Evolutionary conservation across 768 basidiomycete species (phyloP).

Genomic region (Auricularia sp.): DNA sequence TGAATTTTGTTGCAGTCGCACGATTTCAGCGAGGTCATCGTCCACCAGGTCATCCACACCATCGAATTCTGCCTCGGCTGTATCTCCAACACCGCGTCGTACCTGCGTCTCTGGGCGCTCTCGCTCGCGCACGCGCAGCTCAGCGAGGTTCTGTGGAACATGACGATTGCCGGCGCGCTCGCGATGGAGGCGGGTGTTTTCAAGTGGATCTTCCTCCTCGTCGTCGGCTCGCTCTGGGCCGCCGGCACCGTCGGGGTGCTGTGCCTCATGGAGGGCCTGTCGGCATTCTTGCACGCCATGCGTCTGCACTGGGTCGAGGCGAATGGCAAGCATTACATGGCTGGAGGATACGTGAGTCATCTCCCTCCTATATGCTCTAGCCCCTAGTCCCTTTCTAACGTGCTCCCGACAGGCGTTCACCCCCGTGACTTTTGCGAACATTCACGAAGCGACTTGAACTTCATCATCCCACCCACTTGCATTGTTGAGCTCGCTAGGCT

Average conservation of each 20-base stretch:
- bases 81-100: constrained; percentile 94
- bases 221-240: constrained; percentile 69
- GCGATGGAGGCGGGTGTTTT: constrained; percentile 38
- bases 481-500: not conserved
- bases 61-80: constrained; percentile 99
- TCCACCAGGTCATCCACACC: constrained; percentile 97
- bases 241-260: constrained; percentile 61
- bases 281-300: constrained; percentile 92
- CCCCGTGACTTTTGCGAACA: constrained; percentile 22
- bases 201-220: constrained; percentile 33
- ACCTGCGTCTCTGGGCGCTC: constrained; percentile 91
- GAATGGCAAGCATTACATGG: constrained; percentile 93
- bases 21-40: constrained; percentile 88
- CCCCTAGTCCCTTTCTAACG: constrained; percentile 7
- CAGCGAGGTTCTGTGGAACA: constrained; percentile 84
- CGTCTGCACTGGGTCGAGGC: constrained; percentile 96
- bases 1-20: constrained; percentile 52
- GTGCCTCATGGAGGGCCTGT: constrained; percentile 95
- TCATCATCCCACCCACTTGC: too few species aligned
- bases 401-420: constrained; percentile 18
- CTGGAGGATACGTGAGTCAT: constrained; percentile 72
- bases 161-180: constrained; percentile 54
- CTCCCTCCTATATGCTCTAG: constrained; percentile 4
- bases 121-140: constrained; percentile 97
- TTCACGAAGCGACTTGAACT: constrained; percentile 14